Base-by-base conservation (phyloP, 2,329 filamentous ascomycete species). In the Microcera coccophila region DNA sequence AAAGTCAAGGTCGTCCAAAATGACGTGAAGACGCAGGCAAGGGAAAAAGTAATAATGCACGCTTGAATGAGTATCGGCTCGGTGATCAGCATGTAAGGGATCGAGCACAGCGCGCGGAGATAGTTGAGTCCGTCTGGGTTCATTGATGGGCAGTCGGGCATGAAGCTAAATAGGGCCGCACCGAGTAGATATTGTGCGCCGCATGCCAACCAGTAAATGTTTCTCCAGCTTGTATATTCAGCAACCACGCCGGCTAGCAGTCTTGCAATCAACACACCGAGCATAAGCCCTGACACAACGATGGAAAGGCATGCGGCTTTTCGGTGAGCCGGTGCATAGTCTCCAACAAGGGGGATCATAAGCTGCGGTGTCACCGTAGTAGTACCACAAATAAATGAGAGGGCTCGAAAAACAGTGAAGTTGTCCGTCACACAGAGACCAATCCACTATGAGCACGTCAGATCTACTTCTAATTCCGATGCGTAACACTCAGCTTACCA, bases 261-360 rank as follows among this genome's bases (percentile, higher is more conserved):
- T 2, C 88, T 81, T 0, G 87, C 88, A 41, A 90, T 70, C 2
- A 94, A 73, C 49, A 93, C 79, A 14, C 87, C 87, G 2, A 90
- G 75, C 33, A 88, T 76, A 2, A 91, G 69, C 2, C 87, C 87
- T 0, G 84, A 87, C 2, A 86, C 82, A 7, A 90, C 83, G 44
- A 91, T 80, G 5, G 84, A 83, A 4, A 91, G 72, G 11, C 84
- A 80, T 19, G 81, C 78, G 1, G 85, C 85, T 11, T 85, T 79
- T 20, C 82, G 77, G 32, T 82, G 68, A 0, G 79, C 72, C 0
- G 87, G 85, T 0, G 87, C 86, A 15, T 91, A 80, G 55, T 91
- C 86, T 2, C 86, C 85, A 0, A 90, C 85, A 0, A 93, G 71
- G 0, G 87, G 87, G 14, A 93, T 80, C 85, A 93, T 88, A 41